Evolutionary conservation across 805 yeast species (phyloP), one percentile per base, ranked within the genome.

Genomic region (Metschnikowia anglica): DNA sequence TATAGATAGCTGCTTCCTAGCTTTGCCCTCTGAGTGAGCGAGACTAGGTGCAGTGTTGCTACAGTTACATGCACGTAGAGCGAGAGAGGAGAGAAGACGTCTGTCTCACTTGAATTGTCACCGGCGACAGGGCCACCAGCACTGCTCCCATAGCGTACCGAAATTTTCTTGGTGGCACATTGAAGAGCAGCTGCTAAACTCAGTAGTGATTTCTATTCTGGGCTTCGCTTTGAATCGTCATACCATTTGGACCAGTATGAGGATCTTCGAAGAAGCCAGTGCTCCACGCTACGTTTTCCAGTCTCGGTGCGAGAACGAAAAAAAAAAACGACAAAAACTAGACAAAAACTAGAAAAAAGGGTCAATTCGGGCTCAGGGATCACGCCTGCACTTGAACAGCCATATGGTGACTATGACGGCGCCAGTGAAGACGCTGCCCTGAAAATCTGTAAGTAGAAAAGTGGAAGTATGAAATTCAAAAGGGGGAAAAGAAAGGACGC

Each of bases 211-310:
- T 31, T 37, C 52, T 49, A 39, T 43, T 60, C 61, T 60, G 32
- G 65, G 64, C 65, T 45, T 59, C 65, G 62, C 65, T 60, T 60
- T 60, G 65, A 60, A 60, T 60, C 65, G 47, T 51, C 52, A 58
- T 46, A 53, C 61, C 63, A 60, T 60, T 50, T 51, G 53, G 54
- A 45, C 35, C 60, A 62, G 58, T 50, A 39, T 52, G 54, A 47
- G 53, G 54, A 60, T 60, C 65, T 60, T 60, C 65, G 65, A 60
- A 60, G 65, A 60, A 53, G 65, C 61, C 65, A 45, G n/a, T 23
- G 25, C 10, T 10, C n/a, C n/a, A n/a, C n/a, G n/a, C n/a, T n/a
- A n/a, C n/a, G n/a, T n/a, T n/a, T n/a, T n/a, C n/a, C n/a, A n/a
- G n/a, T n/a, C n/a, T n/a, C n/a, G n/a, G n/a, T n/a, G n/a, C n/a